Percentiles rank a stretch among this genome's conserved stretches.
These are phyloP conservation scores for Thelonectria olida DNA, from an alignment of 2,329 filamentous ascomycete genomes.

Conservation along the genomic window DNA sequence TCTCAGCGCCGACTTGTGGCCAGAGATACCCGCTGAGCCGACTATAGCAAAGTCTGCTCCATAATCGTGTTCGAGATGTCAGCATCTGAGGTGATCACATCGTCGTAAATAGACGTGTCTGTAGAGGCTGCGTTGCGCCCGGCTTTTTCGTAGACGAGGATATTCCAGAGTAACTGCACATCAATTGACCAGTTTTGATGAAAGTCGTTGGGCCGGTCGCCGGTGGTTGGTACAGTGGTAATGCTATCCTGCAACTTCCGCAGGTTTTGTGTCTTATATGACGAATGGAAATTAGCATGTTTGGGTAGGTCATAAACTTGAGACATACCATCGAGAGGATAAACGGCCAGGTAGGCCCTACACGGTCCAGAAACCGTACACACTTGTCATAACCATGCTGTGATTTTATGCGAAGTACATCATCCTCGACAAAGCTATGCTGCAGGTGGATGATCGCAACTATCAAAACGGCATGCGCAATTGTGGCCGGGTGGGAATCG, in stretches of 20 bases:
- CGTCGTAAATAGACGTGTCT: slow-evolving; percentile 35
- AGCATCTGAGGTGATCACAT: slow-evolving; percentile 16
- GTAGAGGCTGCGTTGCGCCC: slow-evolving; percentile 32
- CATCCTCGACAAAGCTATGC: slow-evolving; percentile 55
- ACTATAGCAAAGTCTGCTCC: slow-evolving; percentile 44
- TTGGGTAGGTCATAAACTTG: not conserved
- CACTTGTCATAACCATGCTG: slow-evolving; percentile 40
- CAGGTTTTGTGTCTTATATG: slow-evolving; percentile 36
- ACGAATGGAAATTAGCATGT: not conserved
- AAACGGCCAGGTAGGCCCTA: slow-evolving; percentile 37
- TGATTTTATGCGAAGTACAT: slow-evolving; percentile 29
- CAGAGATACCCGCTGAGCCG: slow-evolving; percentile 48
- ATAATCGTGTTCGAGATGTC: not conserved
- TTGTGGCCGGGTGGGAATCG: too few species aligned
- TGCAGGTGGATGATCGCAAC: slow-evolving; percentile 63
- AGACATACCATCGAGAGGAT: slow-evolving; percentile 36
- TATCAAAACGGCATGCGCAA: slow-evolving; percentile 58
- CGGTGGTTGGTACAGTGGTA: not conserved
- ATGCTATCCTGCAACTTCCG: slow-evolving; percentile 42
- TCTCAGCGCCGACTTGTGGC: slow-evolving; percentile 43
- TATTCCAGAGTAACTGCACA: slow-evolving; percentile 45
- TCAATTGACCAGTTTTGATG: slow-evolving; percentile 44
- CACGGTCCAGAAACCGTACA: slow-evolving; percentile 32
- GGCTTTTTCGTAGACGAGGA: slow-evolving; percentile 47
- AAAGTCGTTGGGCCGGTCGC: not conserved